These are phyloP conservation scores for Cicer judaicum DNA, from an alignment of 306 rosid species.

Conservation along the genomic window DNA sequence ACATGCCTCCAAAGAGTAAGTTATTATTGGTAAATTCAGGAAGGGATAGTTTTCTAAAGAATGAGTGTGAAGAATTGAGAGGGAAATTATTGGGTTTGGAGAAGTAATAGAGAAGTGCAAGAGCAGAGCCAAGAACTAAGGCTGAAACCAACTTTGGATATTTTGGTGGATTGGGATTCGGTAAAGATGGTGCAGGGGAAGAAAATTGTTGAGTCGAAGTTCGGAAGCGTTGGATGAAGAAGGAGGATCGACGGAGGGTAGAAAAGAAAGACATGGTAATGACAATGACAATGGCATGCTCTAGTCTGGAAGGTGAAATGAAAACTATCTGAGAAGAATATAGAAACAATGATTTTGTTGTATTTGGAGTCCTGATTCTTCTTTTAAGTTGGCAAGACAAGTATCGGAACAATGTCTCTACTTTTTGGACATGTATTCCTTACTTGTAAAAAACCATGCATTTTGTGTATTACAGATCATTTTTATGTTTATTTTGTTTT, in stretches of 20 bases:
- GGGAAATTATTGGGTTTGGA: not conserved
- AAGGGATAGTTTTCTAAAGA: conserved; percentile 51
- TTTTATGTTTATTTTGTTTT: no score
- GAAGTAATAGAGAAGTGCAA: conserved; percentile 60
- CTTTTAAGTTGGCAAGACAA: conserved; percentile 21
- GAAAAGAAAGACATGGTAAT: conserved; percentile 52
- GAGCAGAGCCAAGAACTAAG: conserved; percentile 53
- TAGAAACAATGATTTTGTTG: conserved; percentile 14
- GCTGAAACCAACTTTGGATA: conserved; percentile 56
- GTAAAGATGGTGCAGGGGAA: conserved; percentile 38
- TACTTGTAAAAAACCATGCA: no score
- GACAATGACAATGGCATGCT: conserved; percentile 28
- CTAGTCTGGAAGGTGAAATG: not conserved
- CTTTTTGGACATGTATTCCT: not conserved
- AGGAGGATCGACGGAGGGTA: conserved; percentile 52
- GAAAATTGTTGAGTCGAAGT: conserved; percentile 35
- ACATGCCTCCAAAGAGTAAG: conserved; percentile 64
- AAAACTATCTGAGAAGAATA: not conserved
- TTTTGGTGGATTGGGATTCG: conserved; percentile 5
- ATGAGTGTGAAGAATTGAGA: not conserved
- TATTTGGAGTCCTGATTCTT: conserved; percentile 2
- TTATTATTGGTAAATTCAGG: conserved; percentile 46
- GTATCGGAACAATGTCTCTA: conserved; percentile 15
- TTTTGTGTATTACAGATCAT: no score
- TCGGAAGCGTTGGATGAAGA: conserved; percentile 42